phyloP scores from a whole-genome alignment of 495 filamentous ascomycete species.

The Penicillium fimorum region DNA sequence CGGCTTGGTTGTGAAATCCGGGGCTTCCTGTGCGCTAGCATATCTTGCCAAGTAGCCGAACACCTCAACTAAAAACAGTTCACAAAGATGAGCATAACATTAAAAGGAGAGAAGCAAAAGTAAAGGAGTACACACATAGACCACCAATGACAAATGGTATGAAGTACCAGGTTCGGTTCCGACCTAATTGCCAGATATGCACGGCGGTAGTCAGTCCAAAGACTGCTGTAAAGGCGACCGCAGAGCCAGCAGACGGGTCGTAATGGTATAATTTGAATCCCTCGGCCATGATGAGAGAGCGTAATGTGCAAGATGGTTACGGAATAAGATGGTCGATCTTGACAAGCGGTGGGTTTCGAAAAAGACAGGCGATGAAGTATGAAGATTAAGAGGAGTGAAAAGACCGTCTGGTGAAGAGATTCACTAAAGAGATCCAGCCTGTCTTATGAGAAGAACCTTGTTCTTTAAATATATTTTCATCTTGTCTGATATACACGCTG shows the following conservation, averaged over 20 bases:
- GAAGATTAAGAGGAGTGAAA: not conserved
- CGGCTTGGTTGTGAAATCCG: slow-evolving; percentile 22
- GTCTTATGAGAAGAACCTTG: not conserved
- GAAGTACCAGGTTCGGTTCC: slow-evolving; percentile 59
- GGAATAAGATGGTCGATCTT: not conserved
- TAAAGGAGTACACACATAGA: slow-evolving; percentile 43
- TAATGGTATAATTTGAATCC: slow-evolving; percentile 26
- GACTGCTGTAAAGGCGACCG: slow-evolving; percentile 47
- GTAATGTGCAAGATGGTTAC: not conserved
- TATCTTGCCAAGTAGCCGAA: slow-evolving; percentile 53
- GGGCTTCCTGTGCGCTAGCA: slow-evolving; percentile 26
- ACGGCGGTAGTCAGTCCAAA: slow-evolving; percentile 47
- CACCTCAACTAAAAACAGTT: slow-evolving; percentile 43
- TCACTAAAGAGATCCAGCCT: not conserved
- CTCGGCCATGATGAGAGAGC: slow-evolving; percentile 1
- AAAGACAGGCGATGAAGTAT: not conserved
- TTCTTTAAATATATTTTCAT: not conserved
- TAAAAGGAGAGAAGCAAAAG: not conserved
- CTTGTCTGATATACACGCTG: not conserved
- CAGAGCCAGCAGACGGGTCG: slow-evolving; percentile 48
- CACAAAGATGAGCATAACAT: not conserved
- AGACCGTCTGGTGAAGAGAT: not conserved
- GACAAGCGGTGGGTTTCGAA: not conserved
- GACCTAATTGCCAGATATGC: slow-evolving; percentile 50
- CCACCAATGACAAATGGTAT: slow-evolving; percentile 58